phyloP scores from a whole-genome alignment of 345 rosid species.

The Carallia pectinifolia region DNA sequence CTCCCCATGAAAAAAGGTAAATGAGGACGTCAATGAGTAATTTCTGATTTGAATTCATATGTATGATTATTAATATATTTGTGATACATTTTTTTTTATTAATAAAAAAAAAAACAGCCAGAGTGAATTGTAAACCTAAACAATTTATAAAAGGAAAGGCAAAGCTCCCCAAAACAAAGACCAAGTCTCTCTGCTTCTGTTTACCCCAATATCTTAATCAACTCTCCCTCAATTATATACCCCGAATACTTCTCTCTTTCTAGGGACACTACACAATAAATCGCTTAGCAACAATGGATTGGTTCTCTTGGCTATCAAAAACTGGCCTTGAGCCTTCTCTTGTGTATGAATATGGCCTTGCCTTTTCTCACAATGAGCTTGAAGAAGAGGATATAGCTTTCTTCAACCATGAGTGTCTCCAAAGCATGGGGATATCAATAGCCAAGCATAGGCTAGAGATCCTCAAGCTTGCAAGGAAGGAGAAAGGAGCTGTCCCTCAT shows the following conservation, averaged over 20 bases:
- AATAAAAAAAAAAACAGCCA: neutral
- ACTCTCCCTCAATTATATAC: too few relatives aligned
- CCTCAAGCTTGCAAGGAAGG: conserved; percentile 69
- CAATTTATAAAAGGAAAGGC: neutral
- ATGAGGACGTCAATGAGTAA: too few relatives aligned
- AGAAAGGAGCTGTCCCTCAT: conserved; percentile 30
- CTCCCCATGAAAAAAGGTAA: too few relatives aligned
- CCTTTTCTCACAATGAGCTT: conserved; percentile 83
- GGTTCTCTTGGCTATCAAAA: conserved; percentile 93
- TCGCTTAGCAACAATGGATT: conserved; percentile 52
- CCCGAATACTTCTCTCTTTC: neutral
- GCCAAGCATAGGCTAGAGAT: conserved; percentile 97
- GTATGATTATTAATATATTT: too few relatives aligned
- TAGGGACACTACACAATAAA: neutral
- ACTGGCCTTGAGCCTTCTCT: conserved; percentile 70
- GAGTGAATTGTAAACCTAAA: neutral
- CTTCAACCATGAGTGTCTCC: conserved; percentile 95
- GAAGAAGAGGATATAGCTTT: conserved; percentile 69
- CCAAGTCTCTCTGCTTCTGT: conserved; percentile 1
- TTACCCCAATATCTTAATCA: neutral
- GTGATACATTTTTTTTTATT: neutral
- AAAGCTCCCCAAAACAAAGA: neutral
- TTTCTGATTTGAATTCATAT: too few relatives aligned
- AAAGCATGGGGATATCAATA: conserved; percentile 91
- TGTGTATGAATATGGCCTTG: conserved; percentile 73